Evolutionary conservation across 768 basidiomycete genomes (phyloP), one percentile per base, ranked within the genome.

Genomic region (Sporobolomyces pararoseus): DNA sequence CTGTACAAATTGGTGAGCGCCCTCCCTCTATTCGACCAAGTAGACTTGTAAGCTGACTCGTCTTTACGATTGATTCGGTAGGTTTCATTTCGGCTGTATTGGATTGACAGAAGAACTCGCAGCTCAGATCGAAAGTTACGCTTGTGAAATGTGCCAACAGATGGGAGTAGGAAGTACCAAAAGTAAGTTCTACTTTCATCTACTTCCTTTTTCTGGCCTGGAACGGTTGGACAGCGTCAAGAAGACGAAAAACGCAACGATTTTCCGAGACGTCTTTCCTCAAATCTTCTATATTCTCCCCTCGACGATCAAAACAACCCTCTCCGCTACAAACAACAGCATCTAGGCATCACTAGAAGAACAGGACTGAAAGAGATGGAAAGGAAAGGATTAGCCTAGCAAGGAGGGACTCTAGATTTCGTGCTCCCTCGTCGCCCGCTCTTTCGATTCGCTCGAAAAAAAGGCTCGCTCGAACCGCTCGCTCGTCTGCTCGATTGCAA

Each of bases 31-130:
- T 17, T 42, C 39, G 17, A 17, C 39, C 39, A 9, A 42, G 10
- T 42, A 12, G 27, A 13, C 7, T 16, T 19, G 54, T 9, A 37
- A 37, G 32, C 34, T 32, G 32, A 59, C 42, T 35, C 32, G 9
- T 21, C 10, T 39, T 34, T 13, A 12, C 25, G 34, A 13, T 29
- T 17, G 39, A 42, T 32, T 53, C 25, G 31, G 12, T 60, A 92
- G 90, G 90, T 90, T 86, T 79, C 90, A 92, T 79, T 91, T 91
- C 75, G 79, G 80, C n/a, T 92, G 90, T 79, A 83, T 91, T 14
- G 80, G 84, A 67, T 78, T 91, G 55, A 82, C 78, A 66, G 84
- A 85, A 73, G 80, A 83, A 59, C 83, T 87, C 73, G 90, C 90
- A 13, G 86, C 86, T 76, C 87, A 89, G 78, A 88, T 92, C 78